Evolutionary conservation across 352 stramenopile genomes (phyloP).

Genomic region (Pythium periplocum): DNA sequence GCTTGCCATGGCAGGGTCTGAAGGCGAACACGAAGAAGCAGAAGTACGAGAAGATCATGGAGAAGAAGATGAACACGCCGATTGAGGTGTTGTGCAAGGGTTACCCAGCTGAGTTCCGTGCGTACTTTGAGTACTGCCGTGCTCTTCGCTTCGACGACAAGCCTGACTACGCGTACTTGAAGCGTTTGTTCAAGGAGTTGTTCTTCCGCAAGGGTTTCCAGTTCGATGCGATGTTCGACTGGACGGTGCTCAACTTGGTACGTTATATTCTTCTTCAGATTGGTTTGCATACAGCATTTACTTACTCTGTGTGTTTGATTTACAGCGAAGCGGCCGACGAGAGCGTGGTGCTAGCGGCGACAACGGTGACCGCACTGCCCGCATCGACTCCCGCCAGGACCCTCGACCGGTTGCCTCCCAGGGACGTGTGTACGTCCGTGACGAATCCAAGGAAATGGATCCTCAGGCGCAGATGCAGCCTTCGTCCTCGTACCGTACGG

Average conservation of each 20-base stretch:
- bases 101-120: conserved; percentile 95
- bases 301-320: conserved; percentile 6
- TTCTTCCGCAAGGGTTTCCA: conserved; percentile 99
- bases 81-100: conserved; percentile 92
- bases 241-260: conserved; percentile 92
- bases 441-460: conserved; percentile 55
- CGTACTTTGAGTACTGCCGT: conserved; percentile 95
- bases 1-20: conserved; percentile 97
- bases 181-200: conserved; percentile 98
- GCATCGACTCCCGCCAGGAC: conserved; percentile 50
- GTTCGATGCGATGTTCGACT: conserved; percentile 99
- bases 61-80: conserved; percentile 97
- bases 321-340: conserved; percentile 50
- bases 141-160: conserved; percentile 86
- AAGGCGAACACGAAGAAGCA: conserved; percentile 94
- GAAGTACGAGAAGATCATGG: conserved; percentile 99
- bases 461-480: conserved; percentile 24
- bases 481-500: conserved; percentile 52
- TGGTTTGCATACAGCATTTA: neutral
- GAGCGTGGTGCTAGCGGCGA: conserved; percentile 59
- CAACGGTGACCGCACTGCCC: conserved; percentile 52
- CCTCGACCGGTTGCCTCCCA: conserved; percentile 50
- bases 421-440: conserved; percentile 56
- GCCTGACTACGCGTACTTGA: conserved; percentile 87
- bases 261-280: conserved; percentile 4